Conservation (phyloP, 768 basidiomycete genomes). For the Floccularia luteovirens region DNA sequence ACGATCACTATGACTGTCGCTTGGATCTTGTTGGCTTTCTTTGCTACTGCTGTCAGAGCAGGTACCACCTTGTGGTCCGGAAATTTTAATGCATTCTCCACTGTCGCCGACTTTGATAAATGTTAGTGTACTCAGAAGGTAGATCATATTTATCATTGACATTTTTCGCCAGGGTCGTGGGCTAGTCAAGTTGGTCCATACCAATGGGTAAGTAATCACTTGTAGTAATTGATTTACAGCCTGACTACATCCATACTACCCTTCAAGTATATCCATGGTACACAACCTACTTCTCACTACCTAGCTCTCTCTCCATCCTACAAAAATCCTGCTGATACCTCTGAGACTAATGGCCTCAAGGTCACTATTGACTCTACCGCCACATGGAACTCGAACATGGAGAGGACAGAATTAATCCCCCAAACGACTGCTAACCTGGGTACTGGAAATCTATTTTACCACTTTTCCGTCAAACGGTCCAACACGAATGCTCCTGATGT, state of each 20-base stretch:
- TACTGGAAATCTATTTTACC: constrained; percentile 51
- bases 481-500: constrained; percentile 47
- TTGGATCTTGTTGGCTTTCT: constrained; percentile 24
- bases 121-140: constrained; percentile 23
- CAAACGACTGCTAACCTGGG: constrained; percentile 48
- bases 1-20: not conserved
- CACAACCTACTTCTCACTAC: constrained; percentile 41
- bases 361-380: constrained; percentile 47
- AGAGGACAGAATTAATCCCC: constrained; percentile 34
- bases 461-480: constrained; percentile 47
- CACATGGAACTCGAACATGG: constrained; percentile 49
- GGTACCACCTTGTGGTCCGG: constrained; percentile 51
- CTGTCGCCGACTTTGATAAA: constrained; percentile 40
- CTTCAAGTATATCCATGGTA: constrained; percentile 47
- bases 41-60: constrained; percentile 27
- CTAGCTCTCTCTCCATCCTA: constrained; percentile 39
- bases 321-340: constrained; percentile 52
- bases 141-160: not conserved
- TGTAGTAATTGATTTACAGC: not conserved
- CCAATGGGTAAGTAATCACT: constrained; percentile 39
- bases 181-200: constrained; percentile 44
- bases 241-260: not conserved
- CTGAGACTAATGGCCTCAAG: constrained; percentile 42
- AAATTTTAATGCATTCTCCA: constrained; percentile 40
- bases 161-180: constrained; percentile 39